Conservation (phyloP, 1,284 basidiomycete species). For the Rhizoctonia solani region DNA sequence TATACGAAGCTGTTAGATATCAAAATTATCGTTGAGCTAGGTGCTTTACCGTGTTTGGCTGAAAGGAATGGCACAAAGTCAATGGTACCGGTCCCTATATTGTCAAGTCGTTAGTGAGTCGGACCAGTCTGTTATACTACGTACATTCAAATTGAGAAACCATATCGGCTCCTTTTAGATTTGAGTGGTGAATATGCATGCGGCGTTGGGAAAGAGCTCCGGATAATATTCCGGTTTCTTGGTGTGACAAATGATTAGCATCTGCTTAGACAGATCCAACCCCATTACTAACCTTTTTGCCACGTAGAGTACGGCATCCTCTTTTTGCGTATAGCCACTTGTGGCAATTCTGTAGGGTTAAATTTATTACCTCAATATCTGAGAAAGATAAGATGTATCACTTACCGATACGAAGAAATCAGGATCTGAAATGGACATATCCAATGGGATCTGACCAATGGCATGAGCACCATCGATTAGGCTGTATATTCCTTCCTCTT, state of each 20-base stretch:
- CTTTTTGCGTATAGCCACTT: slow-evolving; percentile 84
- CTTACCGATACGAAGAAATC: slow-evolving; percentile 82
- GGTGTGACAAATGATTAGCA: slow-evolving; percentile 15
- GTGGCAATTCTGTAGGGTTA: slow-evolving; percentile 66
- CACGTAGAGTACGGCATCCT: slow-evolving; percentile 75
- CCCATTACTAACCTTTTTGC: slow-evolving; percentile 61
- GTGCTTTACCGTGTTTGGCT: slow-evolving; percentile 59
- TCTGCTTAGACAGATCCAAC: neutral
- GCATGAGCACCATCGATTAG: slow-evolving; percentile 86
- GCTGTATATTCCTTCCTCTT: slow-evolving; percentile 67
- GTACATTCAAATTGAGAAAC: slow-evolving; percentile 63
- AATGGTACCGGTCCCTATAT: slow-evolving; percentile 69
- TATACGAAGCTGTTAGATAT: slow-evolving; percentile 42
- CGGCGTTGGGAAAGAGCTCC: slow-evolving; percentile 75
- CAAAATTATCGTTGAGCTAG: slow-evolving; percentile 34
- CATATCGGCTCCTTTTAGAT: slow-evolving; percentile 50
- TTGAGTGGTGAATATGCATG: slow-evolving; percentile 56
- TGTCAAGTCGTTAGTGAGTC: neutral
- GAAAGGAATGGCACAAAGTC: slow-evolving; percentile 62
- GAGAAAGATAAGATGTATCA: neutral
- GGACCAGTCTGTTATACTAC: slow-evolving; percentile 41
- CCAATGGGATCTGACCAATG: slow-evolving; percentile 61
- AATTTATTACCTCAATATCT: slow-evolving; percentile 1
- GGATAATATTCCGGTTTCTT: slow-evolving; percentile 79
- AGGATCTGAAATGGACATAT: slow-evolving; percentile 61